Evolutionary conservation across 495 filamentous ascomycete genomes (phyloP), one percentile per base, ranked within the genome.

Genomic region (Aspergillus nanangensis): DNA sequence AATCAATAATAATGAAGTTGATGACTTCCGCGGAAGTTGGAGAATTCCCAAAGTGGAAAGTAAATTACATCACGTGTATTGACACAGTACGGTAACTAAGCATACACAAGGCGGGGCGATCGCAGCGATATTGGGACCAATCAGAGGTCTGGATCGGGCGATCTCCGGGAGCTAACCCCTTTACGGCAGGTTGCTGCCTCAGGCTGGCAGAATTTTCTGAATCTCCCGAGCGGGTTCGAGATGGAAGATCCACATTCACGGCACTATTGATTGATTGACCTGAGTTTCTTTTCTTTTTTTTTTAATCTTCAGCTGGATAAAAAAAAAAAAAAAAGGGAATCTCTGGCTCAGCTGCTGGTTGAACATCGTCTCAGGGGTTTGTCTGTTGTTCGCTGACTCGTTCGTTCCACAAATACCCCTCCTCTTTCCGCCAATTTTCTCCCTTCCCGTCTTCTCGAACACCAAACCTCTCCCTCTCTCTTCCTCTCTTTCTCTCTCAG

Each of bases 121-220:
- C 15, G 18, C n/a, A n/a, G n/a, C n/a, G n/a, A n/a, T n/a, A 19
- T 22, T 18, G 8, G 8, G 18, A 23, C 23, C 19, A 40, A 20
- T 25, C 37, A 47, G 21, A 24, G 10, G 22, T 13, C 10, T 14
- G 5, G 24, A n/a, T 3, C 25, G 21, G 45, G 45, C 48, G 53
- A 52, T 56, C 51, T 39, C 32, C 55, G 55, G 55, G 46, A 29
- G 44, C 55, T 55, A 58, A 50, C 24, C 45, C 39, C 0, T 8
- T 45, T 41, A 17, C 15, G 36, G 46, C 22, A 15, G 21, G 3
- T 8, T 18, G 41, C 21, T 33, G 41, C 41, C 19, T 9, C 32
- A 36, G 18, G 25, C 25, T 11, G 25, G 25, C 7, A 29, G 25
- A 29, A 11, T 11, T 29, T 5, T 11, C 25, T 29, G 25, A 29